Percentiles rank a stretch among this genome's conserved stretches.
These are phyloP conservation scores for Raphanus raphanistrum DNA, from an alignment of 345 rosid genomes.

Conservation along the genomic window DNA sequence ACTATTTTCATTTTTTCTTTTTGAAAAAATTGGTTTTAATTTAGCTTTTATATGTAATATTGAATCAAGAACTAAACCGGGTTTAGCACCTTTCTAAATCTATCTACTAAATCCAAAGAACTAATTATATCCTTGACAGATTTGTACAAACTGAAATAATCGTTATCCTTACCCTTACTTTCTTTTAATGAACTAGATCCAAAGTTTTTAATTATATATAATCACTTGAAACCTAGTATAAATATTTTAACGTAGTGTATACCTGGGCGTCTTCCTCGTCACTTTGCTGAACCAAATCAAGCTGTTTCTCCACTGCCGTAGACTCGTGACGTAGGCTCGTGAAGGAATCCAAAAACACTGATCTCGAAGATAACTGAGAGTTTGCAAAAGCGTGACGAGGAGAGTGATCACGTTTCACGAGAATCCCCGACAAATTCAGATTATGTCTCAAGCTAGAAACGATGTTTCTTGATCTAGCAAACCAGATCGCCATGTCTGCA, in stretches of 20 bases:
- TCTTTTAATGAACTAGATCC: neutral
- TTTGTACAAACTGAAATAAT: neutral
- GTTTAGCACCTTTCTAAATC: neutral
- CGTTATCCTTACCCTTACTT: too few species aligned
- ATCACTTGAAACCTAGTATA: neutral
- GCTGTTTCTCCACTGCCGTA: conserved; percentile 42
- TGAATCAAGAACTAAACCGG: conserved; percentile 5
- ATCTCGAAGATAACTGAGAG: conserved; percentile 7
- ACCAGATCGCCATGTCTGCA: conserved; percentile 46
- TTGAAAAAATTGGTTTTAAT: neutral
- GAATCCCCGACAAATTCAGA: conserved; percentile 15
- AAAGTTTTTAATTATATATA: neutral
- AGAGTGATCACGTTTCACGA: neutral
- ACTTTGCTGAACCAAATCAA: conserved; percentile 32
- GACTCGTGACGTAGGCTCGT: conserved; percentile 42
- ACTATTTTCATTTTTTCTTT: neutral
- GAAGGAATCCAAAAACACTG: neutral
- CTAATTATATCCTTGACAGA: neutral
- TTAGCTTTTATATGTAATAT: neutral
- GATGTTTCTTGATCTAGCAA: conserved; percentile 44
- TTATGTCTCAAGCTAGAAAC: conserved; percentile 33
- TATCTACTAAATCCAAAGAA: neutral
- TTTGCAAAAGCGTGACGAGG: conserved; percentile 9
- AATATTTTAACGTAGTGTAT: neutral
- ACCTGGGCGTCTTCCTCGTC: conserved; percentile 40